Conservation (phyloP, 1,284 basidiomycete genomes). For the Waitea zeae region DNA sequence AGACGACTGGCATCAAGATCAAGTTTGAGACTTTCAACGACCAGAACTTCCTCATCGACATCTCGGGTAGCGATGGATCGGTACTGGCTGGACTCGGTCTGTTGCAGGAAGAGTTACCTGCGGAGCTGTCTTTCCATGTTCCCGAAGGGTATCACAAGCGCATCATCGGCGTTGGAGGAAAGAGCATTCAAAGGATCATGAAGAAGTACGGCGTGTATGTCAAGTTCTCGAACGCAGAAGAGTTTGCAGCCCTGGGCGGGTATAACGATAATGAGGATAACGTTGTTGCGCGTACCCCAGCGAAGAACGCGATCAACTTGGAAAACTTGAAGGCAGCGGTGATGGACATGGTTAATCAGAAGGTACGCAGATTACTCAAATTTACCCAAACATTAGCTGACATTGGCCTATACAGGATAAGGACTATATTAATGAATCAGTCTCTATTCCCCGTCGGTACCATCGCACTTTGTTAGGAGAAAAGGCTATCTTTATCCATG, state of each 20-base stretch:
- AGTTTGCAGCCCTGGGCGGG: conserved; percentile 88
- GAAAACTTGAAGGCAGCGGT: conserved; percentile 93
- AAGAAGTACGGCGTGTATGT: conserved; percentile 99
- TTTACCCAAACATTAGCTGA: conserved; percentile 2
- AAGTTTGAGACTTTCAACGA: conserved; percentile 99
- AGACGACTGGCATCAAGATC: conserved; percentile 90
- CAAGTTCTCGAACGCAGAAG: conserved; percentile 97
- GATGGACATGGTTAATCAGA: conserved; percentile 95
- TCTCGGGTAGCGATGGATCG: conserved; percentile 66
- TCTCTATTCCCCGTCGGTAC: conserved; percentile 86
- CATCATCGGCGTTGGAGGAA: conserved; percentile 96
- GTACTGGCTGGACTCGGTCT: conserved; percentile 81
- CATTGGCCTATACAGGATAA: conserved; percentile 49
- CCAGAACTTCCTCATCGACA: conserved; percentile 96
- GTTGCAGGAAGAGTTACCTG: conserved; percentile 91
- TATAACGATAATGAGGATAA: conserved; percentile 99
- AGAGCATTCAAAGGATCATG: conserved; percentile 99
- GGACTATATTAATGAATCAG: conserved; percentile 88
- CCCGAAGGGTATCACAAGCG: conserved; percentile 98
- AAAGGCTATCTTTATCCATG: conserved; percentile 92
- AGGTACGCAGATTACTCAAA: conserved; percentile 36
- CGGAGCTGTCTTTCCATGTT: conserved; percentile 98
- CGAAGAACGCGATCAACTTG: conserved; percentile 92
- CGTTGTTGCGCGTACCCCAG: conserved; percentile 91
- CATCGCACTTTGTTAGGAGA: conserved; percentile 91